Base-by-base conservation (phyloP, 805 yeast species). In the Yamadazyma scolyti region DNA sequence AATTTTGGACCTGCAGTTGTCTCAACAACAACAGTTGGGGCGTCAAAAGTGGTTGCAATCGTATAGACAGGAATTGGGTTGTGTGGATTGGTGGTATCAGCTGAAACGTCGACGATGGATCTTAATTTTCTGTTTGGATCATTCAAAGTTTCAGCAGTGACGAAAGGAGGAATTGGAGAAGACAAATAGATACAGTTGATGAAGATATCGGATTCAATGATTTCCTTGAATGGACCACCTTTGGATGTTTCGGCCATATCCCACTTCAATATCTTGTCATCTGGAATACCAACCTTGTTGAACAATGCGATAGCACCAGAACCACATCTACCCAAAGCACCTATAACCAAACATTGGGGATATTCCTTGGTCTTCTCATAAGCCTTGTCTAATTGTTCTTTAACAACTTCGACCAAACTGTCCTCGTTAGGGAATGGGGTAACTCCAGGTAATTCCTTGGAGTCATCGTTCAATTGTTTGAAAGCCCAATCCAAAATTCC, bases 251-350 rank as follows among this genome's bases (percentile, higher is more conserved):
- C 99, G 38, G 83, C 76, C 75, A 93, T 87, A 63, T 93, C 99
- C 99, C 99, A 93, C 68, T 85, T 83, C 49, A 73, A 56, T 40
- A 93, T 77, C 61, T 86, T 82, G 35, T 66, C 75, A 25, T 85
- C 93, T 32, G 97, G 96, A 36, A 93, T 65, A 37, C 99, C 99
- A 34, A 73, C 81, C 64, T 82, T 82, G 40, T 69, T 73, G 62
- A 86, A 75, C 34, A 89, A 70, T 44, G 84, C 94, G 47, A 87
- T 69, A 20, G 99, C 97, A 56, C 99, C 99, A 9, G 95, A 79
- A 33, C 99, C 99, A 67, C 97, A 93, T 71, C 99, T 83, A 43
- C 99, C 99, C 38, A 89, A 73, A 16, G 98, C 98, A 55, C 99
- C 99, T 55, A 93, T 93, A 36, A 93, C 81, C 44, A 93, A 70